Evolutionary conservation across 2,329 filamentous ascomycete genomes (phyloP), one percentile per base, ranked within the genome.

Genomic region (Aspergillus floridensis): DNA sequence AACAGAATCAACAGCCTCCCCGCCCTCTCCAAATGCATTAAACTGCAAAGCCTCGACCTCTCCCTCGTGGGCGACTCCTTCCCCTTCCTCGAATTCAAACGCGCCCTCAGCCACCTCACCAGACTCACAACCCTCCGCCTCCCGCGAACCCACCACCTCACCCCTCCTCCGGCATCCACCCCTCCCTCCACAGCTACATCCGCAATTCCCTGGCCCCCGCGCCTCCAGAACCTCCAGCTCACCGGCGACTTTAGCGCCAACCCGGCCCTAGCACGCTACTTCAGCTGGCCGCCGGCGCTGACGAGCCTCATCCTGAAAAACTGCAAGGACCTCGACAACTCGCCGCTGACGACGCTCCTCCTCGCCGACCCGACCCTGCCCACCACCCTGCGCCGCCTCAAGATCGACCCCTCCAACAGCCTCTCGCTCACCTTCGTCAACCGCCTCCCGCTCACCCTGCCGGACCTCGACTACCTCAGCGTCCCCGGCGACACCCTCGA

Each of bases 21-120:
- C 2, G 77, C 82, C 2, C 69, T 88, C 21, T 79, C 80, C 2
- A 87, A 86, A 72, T 86, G 84, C 69, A 63, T 65, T 5, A 74
- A 77, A 0, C 74, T 88, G 4, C 72, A 72, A 10, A 61, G 76
- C 2, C 74, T 87, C 16, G 81, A 87, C 64, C 72, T 88, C 6
- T 79, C 77, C 4, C 76, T 84, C 3, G 80, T 86, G 6, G 77
- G 73, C 12, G 82, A 84, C 58, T 72, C 77, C 1, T 80, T 86
- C 31, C 72, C 73, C 5, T 78, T 85, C 61, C 69, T 76, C 24
- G 72, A 75, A 4, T 74, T 88, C 14, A 80, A 83, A 62, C 79
- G 80, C 51, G 79, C 82, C 0, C 69, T 86, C 6, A 74, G 74
- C n/a, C 70, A 77, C 29, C 75, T 87, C 21, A 41, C 66, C 2